Percentiles rank a stretch among this genome's conserved stretches.
phyloP scores from a whole-genome alignment of 371 early-diverging fungal genomes.

The Mortierella sp. region DNA sequence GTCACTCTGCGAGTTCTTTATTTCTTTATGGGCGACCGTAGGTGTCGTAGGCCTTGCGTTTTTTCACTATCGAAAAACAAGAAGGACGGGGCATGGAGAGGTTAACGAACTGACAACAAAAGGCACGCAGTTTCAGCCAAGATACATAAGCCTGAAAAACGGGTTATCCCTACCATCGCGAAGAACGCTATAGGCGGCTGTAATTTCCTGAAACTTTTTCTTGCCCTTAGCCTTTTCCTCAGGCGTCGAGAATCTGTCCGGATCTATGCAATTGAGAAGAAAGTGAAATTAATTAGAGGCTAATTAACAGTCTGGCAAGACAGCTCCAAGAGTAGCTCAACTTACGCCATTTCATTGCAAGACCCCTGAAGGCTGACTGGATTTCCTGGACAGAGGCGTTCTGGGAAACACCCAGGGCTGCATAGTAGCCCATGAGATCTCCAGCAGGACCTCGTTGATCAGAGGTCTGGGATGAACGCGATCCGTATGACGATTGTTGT shows the following conservation, averaged over 20 bases:
- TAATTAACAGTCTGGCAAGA: background rate
- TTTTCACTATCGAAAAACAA: constrained; percentile 24
- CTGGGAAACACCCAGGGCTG: constrained; percentile 59
- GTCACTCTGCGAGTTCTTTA: too few relatives aligned
- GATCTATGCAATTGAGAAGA: constrained; percentile 56
- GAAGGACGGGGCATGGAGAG: too few relatives aligned
- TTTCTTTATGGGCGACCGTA: constrained; percentile 22
- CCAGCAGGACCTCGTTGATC: constrained; percentile 25
- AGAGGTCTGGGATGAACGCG: constrained; percentile 29
- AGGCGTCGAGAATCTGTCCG: constrained; percentile 67
- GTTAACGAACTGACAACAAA: too few relatives aligned
- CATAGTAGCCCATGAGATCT: constrained; percentile 69
- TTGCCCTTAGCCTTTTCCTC: constrained; percentile 67
- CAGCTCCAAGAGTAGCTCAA: background rate
- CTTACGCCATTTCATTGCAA: constrained; percentile 60
- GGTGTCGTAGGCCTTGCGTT: constrained; percentile 36
- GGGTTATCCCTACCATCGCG: constrained; percentile 62
- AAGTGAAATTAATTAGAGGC: background rate
- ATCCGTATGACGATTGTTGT: constrained; percentile 39
- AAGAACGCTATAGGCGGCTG: constrained; percentile 70
- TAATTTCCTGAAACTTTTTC: constrained; percentile 68
- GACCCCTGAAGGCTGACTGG: constrained; percentile 72
- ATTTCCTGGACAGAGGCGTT: constrained; percentile 68
- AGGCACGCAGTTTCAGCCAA: too few relatives aligned
- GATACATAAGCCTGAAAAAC: too few relatives aligned